Percentiles rank a stretch among this genome's conserved stretches.
phyloP scores from a whole-genome alignment of 2,329 filamentous ascomycete genomes.

The Exophiala mesophila region DNA sequence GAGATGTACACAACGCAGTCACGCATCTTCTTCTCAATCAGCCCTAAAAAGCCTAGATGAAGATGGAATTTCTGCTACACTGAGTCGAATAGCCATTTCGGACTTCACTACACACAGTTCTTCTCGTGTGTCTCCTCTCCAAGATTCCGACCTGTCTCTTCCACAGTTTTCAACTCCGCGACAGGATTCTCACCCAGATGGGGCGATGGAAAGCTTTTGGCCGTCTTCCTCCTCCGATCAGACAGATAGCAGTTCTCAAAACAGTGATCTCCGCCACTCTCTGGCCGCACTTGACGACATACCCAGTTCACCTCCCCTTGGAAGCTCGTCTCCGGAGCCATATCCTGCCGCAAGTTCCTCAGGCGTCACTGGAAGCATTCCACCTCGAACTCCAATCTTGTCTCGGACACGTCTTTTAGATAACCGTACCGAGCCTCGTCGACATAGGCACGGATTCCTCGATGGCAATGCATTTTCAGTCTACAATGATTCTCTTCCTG shows the following conservation, averaged over 20 bases:
- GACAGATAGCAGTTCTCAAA: slow-evolving; percentile 1
- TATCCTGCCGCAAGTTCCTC: slow-evolving; percentile 1
- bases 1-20: slow-evolving; percentile 13
- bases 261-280: slow-evolving; percentile 3
- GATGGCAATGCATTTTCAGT: slow-evolving; percentile 23
- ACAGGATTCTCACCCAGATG: slow-evolving; percentile 1
- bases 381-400: slow-evolving; percentile 8
- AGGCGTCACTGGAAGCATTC: not conserved
- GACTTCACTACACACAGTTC: not conserved
- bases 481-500: slow-evolving; percentile 25
- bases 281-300: slow-evolving; percentile 3
- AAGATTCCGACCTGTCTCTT: slow-evolving; percentile 4
- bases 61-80: not conserved
- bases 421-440: slow-evolving; percentile 15
- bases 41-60: slow-evolving; percentile 10
- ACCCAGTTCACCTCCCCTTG: slow-evolving; percentile 23
- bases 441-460: slow-evolving; percentile 14
- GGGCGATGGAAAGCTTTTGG: not conserved
- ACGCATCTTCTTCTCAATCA: slow-evolving; percentile 19
- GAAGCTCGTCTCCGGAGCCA: not conserved
- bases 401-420: slow-evolving; percentile 7
- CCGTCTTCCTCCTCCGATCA: not conserved
- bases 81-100: slow-evolving; percentile 11
- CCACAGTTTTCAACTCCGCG: slow-evolving; percentile 3
- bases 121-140: not conserved